Evolutionary conservation across 164 flowering plant genomes (phyloP).

Genomic region (Berberis vulgaris): DNA sequence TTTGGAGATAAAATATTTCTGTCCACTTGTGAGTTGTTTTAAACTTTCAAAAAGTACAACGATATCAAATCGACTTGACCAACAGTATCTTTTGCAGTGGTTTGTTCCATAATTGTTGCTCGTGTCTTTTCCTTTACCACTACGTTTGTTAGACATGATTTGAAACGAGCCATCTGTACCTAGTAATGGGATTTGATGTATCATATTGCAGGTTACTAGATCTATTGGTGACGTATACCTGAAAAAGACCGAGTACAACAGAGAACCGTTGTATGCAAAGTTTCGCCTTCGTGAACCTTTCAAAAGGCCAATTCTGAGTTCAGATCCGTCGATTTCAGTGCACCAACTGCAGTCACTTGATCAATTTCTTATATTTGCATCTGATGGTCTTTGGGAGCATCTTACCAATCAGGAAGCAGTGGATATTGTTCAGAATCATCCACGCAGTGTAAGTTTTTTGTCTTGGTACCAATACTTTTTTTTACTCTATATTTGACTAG

Average conservation of each 20-base stretch:
- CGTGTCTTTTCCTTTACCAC: too few relatives aligned
- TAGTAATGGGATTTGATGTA: too few relatives aligned
- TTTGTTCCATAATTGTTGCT: too few relatives aligned
- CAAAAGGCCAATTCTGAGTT: slow-evolving; percentile 57
- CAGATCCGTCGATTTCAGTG: slow-evolving; percentile 61
- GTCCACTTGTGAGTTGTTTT: too few relatives aligned
- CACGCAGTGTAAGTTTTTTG: slow-evolving; percentile 46
- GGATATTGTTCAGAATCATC: slow-evolving; percentile 56
- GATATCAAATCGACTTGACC: too few relatives aligned
- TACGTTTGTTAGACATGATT: too few relatives aligned
- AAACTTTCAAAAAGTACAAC: too few relatives aligned
- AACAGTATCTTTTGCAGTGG: too few relatives aligned
- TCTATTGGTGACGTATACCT: slow-evolving; percentile 73
- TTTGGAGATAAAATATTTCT: too few relatives aligned
- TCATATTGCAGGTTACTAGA: slow-evolving; percentile 48
- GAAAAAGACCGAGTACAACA: slow-evolving; percentile 74
- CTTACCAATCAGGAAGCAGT: slow-evolving; percentile 78
- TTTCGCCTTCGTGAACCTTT: slow-evolving; percentile 70
- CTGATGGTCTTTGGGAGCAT: slow-evolving; percentile 90
- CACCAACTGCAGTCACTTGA: slow-evolving; percentile 63
- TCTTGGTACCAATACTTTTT: neutral
- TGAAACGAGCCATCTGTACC: too few relatives aligned
- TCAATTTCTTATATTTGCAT: slow-evolving; percentile 70
- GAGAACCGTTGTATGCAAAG: slow-evolving; percentile 62
- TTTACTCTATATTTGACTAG: too few relatives aligned